Percentiles rank a stretch among this genome's conserved stretches.
Conservation (phyloP, 2,329 filamentous ascomycete species). For the Nemania serpens region DNA sequence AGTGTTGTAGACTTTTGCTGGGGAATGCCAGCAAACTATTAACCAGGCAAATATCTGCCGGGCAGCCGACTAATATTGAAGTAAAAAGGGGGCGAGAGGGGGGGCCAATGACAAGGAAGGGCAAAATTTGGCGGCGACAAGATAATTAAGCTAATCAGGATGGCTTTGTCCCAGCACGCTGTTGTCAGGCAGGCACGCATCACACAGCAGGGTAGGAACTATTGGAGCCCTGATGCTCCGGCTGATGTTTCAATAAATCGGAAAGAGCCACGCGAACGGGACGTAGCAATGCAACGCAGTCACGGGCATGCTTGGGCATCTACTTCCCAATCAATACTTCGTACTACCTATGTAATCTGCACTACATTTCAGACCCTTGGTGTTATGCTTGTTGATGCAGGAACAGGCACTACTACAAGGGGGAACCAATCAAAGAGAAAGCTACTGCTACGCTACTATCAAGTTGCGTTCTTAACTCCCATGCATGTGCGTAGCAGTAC, state of each 20-base stretch:
- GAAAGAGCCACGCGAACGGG: conserved; percentile 20
- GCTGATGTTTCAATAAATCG: conserved; percentile 21
- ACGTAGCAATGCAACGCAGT: conserved; percentile 14
- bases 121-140: conserved; percentile 8
- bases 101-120: background rate
- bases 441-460: background rate
- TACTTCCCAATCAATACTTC: background rate
- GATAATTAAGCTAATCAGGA: conserved; percentile 17
- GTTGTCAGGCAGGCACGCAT: conserved; percentile 7
- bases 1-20: conserved; percentile 4
- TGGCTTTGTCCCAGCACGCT: conserved; percentile 7
- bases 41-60: conserved; percentile 11
- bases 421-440: background rate
- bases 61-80: background rate
- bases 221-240: background rate
- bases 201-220: background rate
- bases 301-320: background rate
- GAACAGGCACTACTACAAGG: background rate
- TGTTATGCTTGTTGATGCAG: conserved; percentile 1
- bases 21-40: conserved; percentile 18
- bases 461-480: background rate
- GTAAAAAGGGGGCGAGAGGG: background rate
- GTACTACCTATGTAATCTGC: too few relatives aligned
- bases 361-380: too few relatives aligned
- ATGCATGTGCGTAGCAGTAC: too few relatives aligned